Percentiles rank a stretch among this genome's conserved stretches.
Evolutionary conservation across 2,329 filamentous ascomycete species (phyloP).

Genomic region (Colletotrichum lupini): DNA sequence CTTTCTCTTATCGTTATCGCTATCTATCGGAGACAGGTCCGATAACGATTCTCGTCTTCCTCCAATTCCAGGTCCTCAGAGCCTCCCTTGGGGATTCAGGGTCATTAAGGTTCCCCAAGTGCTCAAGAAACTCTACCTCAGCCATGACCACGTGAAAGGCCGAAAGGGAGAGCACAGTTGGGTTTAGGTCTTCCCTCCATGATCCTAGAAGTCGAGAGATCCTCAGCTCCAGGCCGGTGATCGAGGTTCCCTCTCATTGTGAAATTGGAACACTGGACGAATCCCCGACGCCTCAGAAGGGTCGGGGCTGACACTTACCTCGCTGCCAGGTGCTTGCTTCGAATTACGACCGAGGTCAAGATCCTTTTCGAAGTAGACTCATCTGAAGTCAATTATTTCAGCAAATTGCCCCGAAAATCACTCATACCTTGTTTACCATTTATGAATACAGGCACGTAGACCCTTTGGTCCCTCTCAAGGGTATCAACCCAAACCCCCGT

Average conservation of each 20-base stretch:
- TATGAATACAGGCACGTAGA: not conserved
- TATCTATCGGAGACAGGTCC: not conserved
- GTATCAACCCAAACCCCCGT: not conserved
- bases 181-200: not conserved
- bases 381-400: conserved; percentile 3
- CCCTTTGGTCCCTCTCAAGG: not conserved
- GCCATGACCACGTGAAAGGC: conserved; percentile 5
- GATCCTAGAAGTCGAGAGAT: conserved; percentile 10
- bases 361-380: not conserved
- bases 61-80: too few species aligned
- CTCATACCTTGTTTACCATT: too few species aligned
- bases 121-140: too few species aligned
- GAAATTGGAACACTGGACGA: not conserved
- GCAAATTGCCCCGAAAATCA: not conserved
- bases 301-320: not conserved
- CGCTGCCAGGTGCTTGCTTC: not conserved
- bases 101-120: too few species aligned
- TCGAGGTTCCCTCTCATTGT: not conserved
- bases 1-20: not conserved
- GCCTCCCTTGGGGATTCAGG: too few species aligned
- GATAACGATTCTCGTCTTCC: not conserved
- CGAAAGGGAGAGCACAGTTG: not conserved
- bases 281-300: conserved; percentile 13
- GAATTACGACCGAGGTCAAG: not conserved
- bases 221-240: not conserved